Conservation (phyloP, 768 basidiomycete species). For the Suillus spraguei region DNA sequence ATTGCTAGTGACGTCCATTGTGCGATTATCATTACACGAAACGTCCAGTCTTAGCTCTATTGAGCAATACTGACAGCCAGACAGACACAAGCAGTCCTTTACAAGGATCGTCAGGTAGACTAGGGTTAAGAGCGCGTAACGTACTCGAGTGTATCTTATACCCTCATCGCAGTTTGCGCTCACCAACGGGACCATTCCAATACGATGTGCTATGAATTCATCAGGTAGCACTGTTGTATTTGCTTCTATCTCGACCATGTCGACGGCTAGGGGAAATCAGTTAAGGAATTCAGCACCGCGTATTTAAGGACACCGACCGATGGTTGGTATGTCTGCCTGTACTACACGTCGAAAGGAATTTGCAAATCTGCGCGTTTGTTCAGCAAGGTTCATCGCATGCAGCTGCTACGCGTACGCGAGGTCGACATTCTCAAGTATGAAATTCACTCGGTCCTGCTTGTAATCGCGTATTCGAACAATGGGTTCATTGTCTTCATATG, state of each 20-base stretch:
- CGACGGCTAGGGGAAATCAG: slow-evolving; percentile 68
- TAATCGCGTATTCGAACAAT: slow-evolving; percentile 83
- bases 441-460: slow-evolving; percentile 84
- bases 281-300: slow-evolving; percentile 10
- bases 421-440: slow-evolving; percentile 95
- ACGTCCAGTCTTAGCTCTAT: slow-evolving; percentile 82
- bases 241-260: slow-evolving; percentile 89
- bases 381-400: slow-evolving; percentile 14
- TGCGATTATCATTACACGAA: slow-evolving; percentile 67
- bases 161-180: slow-evolving; percentile 89
- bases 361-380: slow-evolving; percentile 65
- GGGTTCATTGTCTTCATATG: slow-evolving; percentile 52
- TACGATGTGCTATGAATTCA: slow-evolving; percentile 95
- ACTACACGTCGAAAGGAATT: slow-evolving; percentile 93
- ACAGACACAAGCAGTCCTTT: slow-evolving; percentile 91
- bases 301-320: slow-evolving; percentile 59
- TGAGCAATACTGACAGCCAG: slow-evolving; percentile 85
- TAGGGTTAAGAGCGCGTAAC: slow-evolving; percentile 21
- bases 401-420: slow-evolving; percentile 67
- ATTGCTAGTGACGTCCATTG: slow-evolving; percentile 86
- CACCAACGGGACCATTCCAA: slow-evolving; percentile 91
- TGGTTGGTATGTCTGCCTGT: slow-evolving; percentile 95
- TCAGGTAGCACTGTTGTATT: slow-evolving; percentile 95
- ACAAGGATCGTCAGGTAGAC: slow-evolving; percentile 5
- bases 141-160: slow-evolving; percentile 75